A percentile compares a stretch with the other conserved stretches of the same genome.
phyloP scores from a whole-genome alignment of 768 basidiomycete genomes.

The Rhizopogon roseolus region DNA sequence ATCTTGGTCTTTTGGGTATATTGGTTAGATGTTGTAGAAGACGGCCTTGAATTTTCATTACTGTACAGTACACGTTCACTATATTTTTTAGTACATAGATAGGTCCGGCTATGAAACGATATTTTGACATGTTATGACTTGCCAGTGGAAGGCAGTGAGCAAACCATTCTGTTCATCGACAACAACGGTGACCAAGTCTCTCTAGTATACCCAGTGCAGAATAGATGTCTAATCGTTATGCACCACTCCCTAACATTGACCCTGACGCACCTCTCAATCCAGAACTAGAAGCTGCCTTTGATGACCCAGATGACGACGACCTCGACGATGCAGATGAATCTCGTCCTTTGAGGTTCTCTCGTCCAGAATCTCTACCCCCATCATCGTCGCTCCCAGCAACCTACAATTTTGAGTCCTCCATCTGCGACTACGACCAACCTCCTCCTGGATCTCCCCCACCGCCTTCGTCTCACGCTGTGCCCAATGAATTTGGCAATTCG shows the following conservation, averaged over 20 bases:
- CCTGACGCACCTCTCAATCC: constrained; percentile 32
- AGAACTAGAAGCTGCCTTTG: constrained; percentile 87
- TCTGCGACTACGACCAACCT: constrained; percentile 67
- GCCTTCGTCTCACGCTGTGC: constrained; percentile 58
- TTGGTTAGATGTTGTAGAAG: too few relatives aligned
- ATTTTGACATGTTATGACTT: too few relatives aligned
- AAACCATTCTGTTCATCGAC: too few relatives aligned
- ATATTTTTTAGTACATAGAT: too few relatives aligned
- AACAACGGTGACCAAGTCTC: too few relatives aligned
- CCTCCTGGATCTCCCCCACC: constrained; percentile 81
- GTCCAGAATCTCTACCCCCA: constrained; percentile 17
- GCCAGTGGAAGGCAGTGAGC: too few relatives aligned
- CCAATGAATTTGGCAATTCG: constrained; percentile 69
- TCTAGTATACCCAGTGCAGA: neutral
- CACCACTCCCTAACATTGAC: constrained; percentile 58
- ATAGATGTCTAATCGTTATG: constrained; percentile 56
- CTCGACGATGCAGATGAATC: constrained; percentile 37
- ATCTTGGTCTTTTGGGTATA: too few relatives aligned
- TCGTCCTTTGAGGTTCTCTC: constrained; percentile 41
- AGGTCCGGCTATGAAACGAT: too few relatives aligned
- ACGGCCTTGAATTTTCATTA: too few relatives aligned
- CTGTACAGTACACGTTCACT: too few relatives aligned
- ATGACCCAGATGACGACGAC: constrained; percentile 66
- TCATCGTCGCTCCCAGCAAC: constrained; percentile 31
- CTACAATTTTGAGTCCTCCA: constrained; percentile 75